These are phyloP conservation scores for Lentinula raphanica DNA, from an alignment of 768 basidiomycete genomes.

Conservation along the genomic window DNA sequence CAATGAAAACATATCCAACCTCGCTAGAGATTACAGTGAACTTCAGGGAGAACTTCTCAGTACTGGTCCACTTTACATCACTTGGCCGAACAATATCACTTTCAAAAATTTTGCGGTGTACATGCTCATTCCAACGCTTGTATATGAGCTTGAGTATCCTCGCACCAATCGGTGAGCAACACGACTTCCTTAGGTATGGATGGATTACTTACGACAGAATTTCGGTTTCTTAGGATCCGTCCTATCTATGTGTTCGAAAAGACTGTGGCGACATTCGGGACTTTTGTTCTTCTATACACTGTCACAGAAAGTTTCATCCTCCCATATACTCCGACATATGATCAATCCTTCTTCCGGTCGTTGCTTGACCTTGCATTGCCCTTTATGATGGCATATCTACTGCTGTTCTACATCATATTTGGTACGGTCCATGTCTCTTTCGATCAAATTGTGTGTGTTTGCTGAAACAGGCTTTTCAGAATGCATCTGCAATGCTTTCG, in stretches of 20 bases:
- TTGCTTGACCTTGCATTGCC: slow-evolving; percentile 86
- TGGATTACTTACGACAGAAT: neutral
- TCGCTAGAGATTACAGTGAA: slow-evolving; percentile 75
- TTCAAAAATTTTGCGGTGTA: slow-evolving; percentile 80
- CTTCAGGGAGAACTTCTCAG: slow-evolving; percentile 73
- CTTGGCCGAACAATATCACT: slow-evolving; percentile 84
- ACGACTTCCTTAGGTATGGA: no score
- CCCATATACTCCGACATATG: slow-evolving; percentile 62
- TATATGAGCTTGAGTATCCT: slow-evolving; percentile 96
- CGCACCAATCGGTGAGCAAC: slow-evolving; percentile 68
- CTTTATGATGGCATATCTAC: slow-evolving; percentile 88
- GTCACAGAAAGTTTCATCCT: slow-evolving; percentile 93
- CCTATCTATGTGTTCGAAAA: slow-evolving; percentile 81
- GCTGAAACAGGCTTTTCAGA: slow-evolving; percentile 32
- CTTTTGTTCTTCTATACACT: slow-evolving; percentile 90
- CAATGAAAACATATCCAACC: slow-evolving; percentile 51
- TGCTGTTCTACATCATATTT: slow-evolving; percentile 84
- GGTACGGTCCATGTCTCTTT: slow-evolving; percentile 35
- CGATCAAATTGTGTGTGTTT: slow-evolving; percentile 19
- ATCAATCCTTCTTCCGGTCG: slow-evolving; percentile 69
- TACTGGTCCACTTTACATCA: slow-evolving; percentile 57
- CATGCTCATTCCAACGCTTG: slow-evolving; percentile 84
- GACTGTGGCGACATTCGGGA: slow-evolving; percentile 88
- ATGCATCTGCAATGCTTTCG: slow-evolving; percentile 95
- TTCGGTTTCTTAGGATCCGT: slow-evolving; percentile 42